Base-by-base conservation (phyloP, 768 basidiomycete species). In the Lactarius hatsudake region DNA sequence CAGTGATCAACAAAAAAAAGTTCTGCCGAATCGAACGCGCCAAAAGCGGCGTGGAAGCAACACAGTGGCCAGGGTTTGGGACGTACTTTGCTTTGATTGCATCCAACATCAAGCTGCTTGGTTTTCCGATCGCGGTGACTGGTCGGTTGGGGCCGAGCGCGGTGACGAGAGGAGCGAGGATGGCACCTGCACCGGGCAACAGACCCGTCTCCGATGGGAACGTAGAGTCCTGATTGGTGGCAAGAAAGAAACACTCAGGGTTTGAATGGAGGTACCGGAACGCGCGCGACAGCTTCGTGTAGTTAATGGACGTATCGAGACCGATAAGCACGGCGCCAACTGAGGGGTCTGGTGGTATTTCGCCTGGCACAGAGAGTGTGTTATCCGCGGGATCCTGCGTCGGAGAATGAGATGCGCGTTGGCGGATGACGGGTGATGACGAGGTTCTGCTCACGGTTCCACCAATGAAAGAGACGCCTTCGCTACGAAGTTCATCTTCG, bases 311-410 rank as follows among this genome's bases (percentile, higher is more conserved):
- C 28, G 83, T 84, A 78, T 98, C 96, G 30, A 96, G 84, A 1
- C 96, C 96, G 75, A 94, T 96, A n/a, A 98, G 81, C 17, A 99
- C 96, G 12, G 93, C 96, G n/a, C 84, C 90, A 60, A 99, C 87
- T 61, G 83, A 79, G 8, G 90, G 86, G 75, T 98, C 96, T 6
- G 84, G 78, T 2, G 81, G 82, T 77, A 93, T 96, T 55, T 82
- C 81, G n/a, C 81, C 81, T 75, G 96, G 89, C 2, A 85, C 80
- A 45, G 80, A 84, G 53, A 94, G 82, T 2, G 88, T 90, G 75
- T 87, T 86, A 74, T 98, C 95, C 42, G 81, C 86, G 32, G 94
- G 91, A 75, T 95, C 90, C 95, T 97, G 73, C 28, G 63, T 36
- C 54, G 38, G 63, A 43, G 57, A 57, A 61, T 59, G 61, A 51